Conservation (phyloP, 2,329 filamentous ascomycete genomes). For the Ophiocordyceps australis region DNA sequence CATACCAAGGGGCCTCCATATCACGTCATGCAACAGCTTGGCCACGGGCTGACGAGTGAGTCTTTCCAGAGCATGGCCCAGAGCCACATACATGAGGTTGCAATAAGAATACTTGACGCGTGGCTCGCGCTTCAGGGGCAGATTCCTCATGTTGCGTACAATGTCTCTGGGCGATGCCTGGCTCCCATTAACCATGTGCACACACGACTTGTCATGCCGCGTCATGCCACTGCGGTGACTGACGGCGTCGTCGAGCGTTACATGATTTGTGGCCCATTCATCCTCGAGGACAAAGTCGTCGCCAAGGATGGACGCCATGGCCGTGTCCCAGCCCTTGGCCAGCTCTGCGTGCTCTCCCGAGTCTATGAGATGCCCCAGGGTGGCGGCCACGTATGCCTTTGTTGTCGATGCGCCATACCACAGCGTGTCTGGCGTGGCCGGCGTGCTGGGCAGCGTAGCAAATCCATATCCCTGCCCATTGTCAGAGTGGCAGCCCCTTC, state of each 20-base stretch:
- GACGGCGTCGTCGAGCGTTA: slow-evolving; percentile 35
- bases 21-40: slow-evolving; percentile 17
- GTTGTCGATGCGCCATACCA: slow-evolving; percentile 37
- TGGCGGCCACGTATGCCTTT: slow-evolving; percentile 33
- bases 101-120: slow-evolving; percentile 27
- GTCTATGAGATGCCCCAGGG: slow-evolving; percentile 29
- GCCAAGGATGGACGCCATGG: slow-evolving; percentile 24
- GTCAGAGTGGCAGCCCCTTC: background rate
- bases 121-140: slow-evolving; percentile 23
- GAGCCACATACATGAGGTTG: slow-evolving; percentile 29
- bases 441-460: slow-evolving; percentile 17
- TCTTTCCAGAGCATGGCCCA: slow-evolving; percentile 24
- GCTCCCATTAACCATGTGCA: slow-evolving; percentile 10
- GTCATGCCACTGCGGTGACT: slow-evolving; percentile 32
- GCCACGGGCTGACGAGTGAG: slow-evolving; percentile 17
- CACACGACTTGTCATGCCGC: slow-evolving; percentile 14
- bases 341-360: slow-evolving; percentile 12
- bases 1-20: slow-evolving; percentile 30
- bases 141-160: slow-evolving; percentile 22
- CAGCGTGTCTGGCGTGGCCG: slow-evolving; percentile 25
- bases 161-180: slow-evolving; percentile 13
- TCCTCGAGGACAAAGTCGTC: slow-evolving; percentile 32
- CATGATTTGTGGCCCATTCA: slow-evolving; percentile 22
- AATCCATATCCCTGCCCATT: slow-evolving; percentile 10
- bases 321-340: slow-evolving; percentile 24